phyloP scores from a whole-genome alignment of 306 rosid genomes.

The Cicer chorassanicum region DNA sequence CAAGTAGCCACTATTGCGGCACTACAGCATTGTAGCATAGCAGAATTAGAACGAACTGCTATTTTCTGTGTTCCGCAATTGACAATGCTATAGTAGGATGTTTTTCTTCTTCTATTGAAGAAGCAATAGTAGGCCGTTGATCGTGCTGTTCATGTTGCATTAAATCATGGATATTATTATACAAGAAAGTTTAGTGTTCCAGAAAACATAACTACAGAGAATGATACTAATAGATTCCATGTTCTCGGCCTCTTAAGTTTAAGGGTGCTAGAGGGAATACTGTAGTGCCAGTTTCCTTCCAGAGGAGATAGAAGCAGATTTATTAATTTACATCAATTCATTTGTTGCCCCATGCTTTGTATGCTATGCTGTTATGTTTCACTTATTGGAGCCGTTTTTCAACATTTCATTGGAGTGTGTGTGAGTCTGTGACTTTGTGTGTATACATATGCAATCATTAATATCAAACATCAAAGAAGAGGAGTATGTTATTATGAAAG shows the following conservation, averaged over 20 bases:
- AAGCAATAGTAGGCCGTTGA: slow-evolving; percentile 2
- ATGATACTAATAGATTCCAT: slow-evolving; percentile 2
- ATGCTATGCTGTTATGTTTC: not conserved
- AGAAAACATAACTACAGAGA: not conserved
- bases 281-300: not conserved
- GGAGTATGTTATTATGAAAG: too few relatives aligned
- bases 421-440: too few relatives aligned
- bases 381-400: not conserved
- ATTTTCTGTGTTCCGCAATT: too few relatives aligned
- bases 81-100: not conserved
- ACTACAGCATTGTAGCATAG: too few relatives aligned
- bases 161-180: slow-evolving; percentile 15
- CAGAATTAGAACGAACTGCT: too few relatives aligned
- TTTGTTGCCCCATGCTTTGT: slow-evolving; percentile 1
- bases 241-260: not conserved
- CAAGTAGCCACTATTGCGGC: too few relatives aligned
- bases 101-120: not conserved
- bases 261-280: not conserved
- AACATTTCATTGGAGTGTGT: not conserved
- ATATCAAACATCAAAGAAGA: too few relatives aligned
- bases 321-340: not conserved
- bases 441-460: too few relatives aligned
- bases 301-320: not conserved
- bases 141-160: slow-evolving; percentile 11
- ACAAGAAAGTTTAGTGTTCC: not conserved